Base-by-base conservation (phyloP, 352 stramenopile genomes). In the Phytophthora pinifolia region DNA sequence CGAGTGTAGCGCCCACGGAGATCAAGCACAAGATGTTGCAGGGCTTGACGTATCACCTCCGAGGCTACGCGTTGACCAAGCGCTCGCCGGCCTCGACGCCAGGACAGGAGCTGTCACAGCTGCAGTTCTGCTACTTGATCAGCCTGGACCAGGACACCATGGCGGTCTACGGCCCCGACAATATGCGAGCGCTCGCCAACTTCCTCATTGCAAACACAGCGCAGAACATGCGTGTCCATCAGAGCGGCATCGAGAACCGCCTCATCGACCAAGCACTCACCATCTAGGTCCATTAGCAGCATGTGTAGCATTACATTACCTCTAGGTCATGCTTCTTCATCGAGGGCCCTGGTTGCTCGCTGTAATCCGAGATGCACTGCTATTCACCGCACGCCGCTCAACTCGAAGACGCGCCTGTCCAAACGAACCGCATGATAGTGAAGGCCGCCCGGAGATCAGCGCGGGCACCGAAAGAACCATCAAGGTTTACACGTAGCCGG, bases 21-120 rank as follows among this genome's bases (percentile, higher is more conserved):
- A 84, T 88, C 66, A 69, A 65, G 20, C 53, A 74, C 38, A 70
- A 83, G 44, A 70, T 67, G 14, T 41, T 72, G 2, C 51, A 30
- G 8, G 64, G 64, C 12, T 35, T 72, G 35, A 55, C 58, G 14
- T 86, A 85, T 43, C 55, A 69, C 6, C 62, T 85, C 22, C 65
- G 72, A 33, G 78, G 78, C 6, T 86, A 85, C 56, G 73, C 83
- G 25, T 46, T 88, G 31, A 64, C 83, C 10, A 72, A 76, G 54
- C 71, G 54, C 25, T 64, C 70, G 6, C 7, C 47, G 2, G 46
- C 45, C 10, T 76, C 69, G 20, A 59, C 62, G 7, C 48, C 53
- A 14, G 35, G 4, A 14, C 43, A 56, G n/a, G 62, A 79, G 17
- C 59, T 67, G 31, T 68, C 73, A 17, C 61, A 84, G 29, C 45